Base-by-base conservation (phyloP, 495 filamentous ascomycete species). In the Daldinia vernicosa region DNA sequence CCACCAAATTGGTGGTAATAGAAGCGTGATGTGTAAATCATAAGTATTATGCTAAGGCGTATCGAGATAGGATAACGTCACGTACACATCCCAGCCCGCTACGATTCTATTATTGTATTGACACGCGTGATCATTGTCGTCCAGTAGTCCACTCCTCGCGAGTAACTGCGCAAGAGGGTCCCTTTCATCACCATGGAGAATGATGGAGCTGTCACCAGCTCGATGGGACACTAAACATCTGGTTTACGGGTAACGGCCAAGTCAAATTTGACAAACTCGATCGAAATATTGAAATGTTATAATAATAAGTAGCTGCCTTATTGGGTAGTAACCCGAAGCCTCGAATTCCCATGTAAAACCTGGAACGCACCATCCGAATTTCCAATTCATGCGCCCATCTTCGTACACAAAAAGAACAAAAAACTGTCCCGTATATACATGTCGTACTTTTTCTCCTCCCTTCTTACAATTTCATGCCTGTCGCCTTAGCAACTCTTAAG, bases 391-490 rank as follows among this genome's bases (percentile, higher is more conserved):
- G 60, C 43, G 14, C 32, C 60, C 66, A 63, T 27, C 17, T 30
- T 28, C 33, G 35, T 39, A 67, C 53, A 55, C 53, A 15, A 58
- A 28, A 39, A 6, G 43, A 35, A 47, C 14, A 1, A 17, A 39
- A 11, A 33, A 8, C 24, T 28, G 6, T 53, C 43, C 43, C 37
- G 9, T 60, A 65, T 66, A 55, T 57, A 72, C 52, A 66, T 11
- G 30, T 61, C 9, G 19, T 50, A 14, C 11, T 6, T 9, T 9
- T 52, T 60, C 27, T 54, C 54, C 80, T 6, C 11, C 22, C 55
- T 57, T 24, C 8, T 69, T 90, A 99, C 74, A 99, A 78, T 86
- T 98, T 99, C 94, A 99, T 98, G 3, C 95, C 95, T 78, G 97
- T 82, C 74, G 89, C 90, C 85, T 97, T 89, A 68, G 94, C 92